Conservation (phyloP, 116 monocot genomes). For the Zostera marina region DNA sequence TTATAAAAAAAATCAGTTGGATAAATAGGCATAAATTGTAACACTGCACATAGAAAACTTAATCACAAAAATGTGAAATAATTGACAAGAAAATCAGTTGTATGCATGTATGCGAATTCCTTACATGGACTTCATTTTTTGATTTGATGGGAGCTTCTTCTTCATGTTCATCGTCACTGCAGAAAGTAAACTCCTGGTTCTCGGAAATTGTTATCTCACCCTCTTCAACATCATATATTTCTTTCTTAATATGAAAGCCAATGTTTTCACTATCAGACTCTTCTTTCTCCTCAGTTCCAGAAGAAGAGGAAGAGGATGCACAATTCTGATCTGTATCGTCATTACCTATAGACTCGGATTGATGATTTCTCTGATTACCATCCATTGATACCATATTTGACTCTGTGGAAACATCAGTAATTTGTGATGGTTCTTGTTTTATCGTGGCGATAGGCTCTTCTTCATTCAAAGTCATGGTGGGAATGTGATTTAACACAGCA, state of each 20-base stretch:
- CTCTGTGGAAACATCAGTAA: not conserved
- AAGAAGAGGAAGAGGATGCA: conserved; percentile 4
- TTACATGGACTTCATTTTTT: conserved; percentile 17
- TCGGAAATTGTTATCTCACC: conserved; percentile 11
- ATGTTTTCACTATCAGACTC: not conserved
- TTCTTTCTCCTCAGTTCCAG: conserved; percentile 1
- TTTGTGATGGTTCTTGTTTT: not conserved
- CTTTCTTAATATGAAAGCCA: not conserved
- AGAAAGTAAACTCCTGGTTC: not conserved
- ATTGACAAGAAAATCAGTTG: not conserved
- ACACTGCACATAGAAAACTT: too few species aligned
- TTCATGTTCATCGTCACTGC: conserved; percentile 19
- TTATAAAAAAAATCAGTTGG: not conserved
- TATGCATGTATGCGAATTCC: not conserved
- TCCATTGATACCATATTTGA: not conserved
- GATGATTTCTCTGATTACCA: not conserved
- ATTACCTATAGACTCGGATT: not conserved
- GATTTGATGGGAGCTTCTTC: conserved; percentile 20
- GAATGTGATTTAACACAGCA: not conserved
- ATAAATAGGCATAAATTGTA: not conserved
- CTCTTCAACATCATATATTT: conserved; percentile 9
- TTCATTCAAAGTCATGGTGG: not conserved
- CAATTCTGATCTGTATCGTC: not conserved
- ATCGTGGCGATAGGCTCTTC: not conserved
- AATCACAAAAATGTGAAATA: too few species aligned